Base-by-base conservation (phyloP, 306 rosid species). In the Dryas octopetala region DNA sequence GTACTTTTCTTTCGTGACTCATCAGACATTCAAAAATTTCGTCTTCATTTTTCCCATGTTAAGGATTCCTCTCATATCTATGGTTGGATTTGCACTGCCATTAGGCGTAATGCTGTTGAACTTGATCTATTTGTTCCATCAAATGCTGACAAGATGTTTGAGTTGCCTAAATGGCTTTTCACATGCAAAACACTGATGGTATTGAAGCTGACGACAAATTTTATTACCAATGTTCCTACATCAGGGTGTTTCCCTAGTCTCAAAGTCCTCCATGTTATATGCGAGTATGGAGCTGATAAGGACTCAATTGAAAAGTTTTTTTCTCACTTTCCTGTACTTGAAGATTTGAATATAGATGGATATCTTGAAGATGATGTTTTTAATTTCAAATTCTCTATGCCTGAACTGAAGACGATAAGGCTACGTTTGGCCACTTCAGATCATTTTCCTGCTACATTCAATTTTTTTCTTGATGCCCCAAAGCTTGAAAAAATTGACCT, bases 401-500 rank as follows among this genome's bases (percentile, higher is more conserved):
- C 71, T 47, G 16, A 46, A 28, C 23, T 66, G 57, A 66, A 47
- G 71, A 62, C 19, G 14, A 4, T 62, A 15, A 62, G 47, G 67
- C 38, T 62, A 62, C 5, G 40, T 38, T 13, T 38, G 47, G 5
- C 4, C 67, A 62, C 10, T 40, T 12, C 19, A 40, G 1, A 38
- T 40, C 1, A 38, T 62, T 3, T 6, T 15, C 9, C 14, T 32
- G 17, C 3, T 38, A 2, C 2, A 3, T 40, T 32, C 19, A 23
- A 12, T 32, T 48, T 13, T 51, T 26, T 9, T 6, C 8, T 68
- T 28, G 28, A 32, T 49, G 41, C 59, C 16, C 59, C 59, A 23
- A 68, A 68, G 73, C 73, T 68, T 28, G 73, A 68, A 68, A 68
- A 32, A 26, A 14, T 68, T 68, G 14, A 47, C 23, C 6, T 67